Conservation (phyloP, 2,329 filamentous ascomycete genomes). For the Fusarium veterinarium region DNA sequence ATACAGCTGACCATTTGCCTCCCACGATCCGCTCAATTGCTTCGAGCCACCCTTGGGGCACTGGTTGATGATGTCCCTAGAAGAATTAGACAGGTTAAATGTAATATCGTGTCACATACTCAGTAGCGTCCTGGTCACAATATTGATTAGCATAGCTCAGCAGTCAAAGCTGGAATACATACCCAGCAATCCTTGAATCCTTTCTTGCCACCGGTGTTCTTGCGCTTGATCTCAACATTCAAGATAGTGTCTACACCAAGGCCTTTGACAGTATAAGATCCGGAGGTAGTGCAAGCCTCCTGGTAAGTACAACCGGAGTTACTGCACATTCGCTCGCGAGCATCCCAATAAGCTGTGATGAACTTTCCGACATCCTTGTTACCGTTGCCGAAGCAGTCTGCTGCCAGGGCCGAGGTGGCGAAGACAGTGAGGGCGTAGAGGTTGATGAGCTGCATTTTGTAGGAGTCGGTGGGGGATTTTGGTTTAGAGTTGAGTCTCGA, state of each 20-base stretch:
- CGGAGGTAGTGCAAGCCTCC: constrained; percentile 8
- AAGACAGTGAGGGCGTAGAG: constrained; percentile 12
- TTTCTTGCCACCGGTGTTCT: constrained; percentile 21
- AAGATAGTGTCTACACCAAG: not conserved
- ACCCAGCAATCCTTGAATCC: constrained; percentile 35
- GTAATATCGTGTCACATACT: not conserved
- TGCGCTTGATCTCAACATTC: constrained; percentile 17
- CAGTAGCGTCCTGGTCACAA: constrained; percentile 9
- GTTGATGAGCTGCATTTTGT: constrained; percentile 15
- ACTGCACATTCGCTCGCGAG: constrained; percentile 24
- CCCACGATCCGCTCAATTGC: constrained; percentile 13
- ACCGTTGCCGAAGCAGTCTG: constrained; percentile 18
- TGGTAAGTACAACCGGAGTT: constrained; percentile 24
- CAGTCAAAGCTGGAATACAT: not conserved
- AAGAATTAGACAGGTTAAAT: not conserved
- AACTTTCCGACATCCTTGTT: not conserved
- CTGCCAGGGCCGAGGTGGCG: constrained; percentile 1
- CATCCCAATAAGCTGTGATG: constrained; percentile 20
- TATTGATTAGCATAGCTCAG: not conserved
- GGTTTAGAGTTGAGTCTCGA: too few species aligned
- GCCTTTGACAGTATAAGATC: not conserved
- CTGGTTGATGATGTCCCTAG: constrained; percentile 31
- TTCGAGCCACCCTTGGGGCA: not conserved
- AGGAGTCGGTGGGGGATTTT: fast-evolving
- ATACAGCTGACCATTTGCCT: constrained; percentile 11